A percentile compares a stretch with the other conserved stretches of the same genome.
These are phyloP conservation scores for Backusella parvicylindrica DNA, from an alignment of 192 early-diverging fungal genomes.

Conservation along the genomic window DNA sequence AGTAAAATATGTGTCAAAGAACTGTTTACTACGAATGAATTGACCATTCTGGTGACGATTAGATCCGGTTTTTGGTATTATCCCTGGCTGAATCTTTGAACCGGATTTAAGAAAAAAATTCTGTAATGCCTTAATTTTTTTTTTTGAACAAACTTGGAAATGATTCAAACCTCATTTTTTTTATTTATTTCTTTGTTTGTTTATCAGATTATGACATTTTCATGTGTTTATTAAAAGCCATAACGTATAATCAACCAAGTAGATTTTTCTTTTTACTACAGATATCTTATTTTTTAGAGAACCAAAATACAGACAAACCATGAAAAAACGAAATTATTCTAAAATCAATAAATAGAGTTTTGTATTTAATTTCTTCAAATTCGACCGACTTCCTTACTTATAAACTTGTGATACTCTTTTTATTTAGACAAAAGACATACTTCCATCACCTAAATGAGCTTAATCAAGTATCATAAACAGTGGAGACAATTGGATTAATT, in stretches of 20 bases:
- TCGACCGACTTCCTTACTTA: neutral
- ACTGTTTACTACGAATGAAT: neutral
- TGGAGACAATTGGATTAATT: too few relatives aligned
- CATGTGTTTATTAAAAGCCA: neutral
- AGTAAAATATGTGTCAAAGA: neutral
- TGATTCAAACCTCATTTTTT: neutral
- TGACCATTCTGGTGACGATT: neutral
- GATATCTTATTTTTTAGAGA: too few relatives aligned
- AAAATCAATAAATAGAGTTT: too few relatives aligned
- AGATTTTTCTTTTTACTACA: neutral
- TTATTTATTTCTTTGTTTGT: neutral
- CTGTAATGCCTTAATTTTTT: neutral
- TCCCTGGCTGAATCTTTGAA: neutral
- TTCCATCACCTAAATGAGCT: neutral
- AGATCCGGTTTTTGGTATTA: neutral
- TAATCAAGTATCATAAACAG: too few relatives aligned
- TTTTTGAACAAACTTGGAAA: neutral
- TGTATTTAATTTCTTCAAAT: neutral
- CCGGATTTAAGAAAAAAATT: neutral
- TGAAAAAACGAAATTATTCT: too few relatives aligned
- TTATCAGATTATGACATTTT: neutral
- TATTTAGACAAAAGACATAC: neutral
- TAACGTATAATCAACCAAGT: neutral
- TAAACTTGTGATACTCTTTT: neutral
- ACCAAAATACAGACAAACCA: too few relatives aligned